Base-by-base conservation (phyloP, 306 rosid genomes). In the Coriaria nepalensis region DNA sequence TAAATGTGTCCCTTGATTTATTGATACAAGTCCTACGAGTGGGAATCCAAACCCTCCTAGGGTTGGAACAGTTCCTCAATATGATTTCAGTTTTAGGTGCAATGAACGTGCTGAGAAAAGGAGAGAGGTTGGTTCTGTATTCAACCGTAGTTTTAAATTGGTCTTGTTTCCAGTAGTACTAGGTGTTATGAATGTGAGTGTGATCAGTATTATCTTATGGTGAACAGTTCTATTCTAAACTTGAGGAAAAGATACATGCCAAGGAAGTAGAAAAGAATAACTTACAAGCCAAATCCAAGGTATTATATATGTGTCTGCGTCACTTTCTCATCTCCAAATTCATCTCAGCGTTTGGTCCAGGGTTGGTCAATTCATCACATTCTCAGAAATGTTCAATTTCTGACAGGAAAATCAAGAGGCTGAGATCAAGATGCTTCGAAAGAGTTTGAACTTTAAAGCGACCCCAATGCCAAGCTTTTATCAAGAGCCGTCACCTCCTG, bases 211-310 rank as follows among this genome's bases (percentile, higher is more conserved):
- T 37, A 13, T 74, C 39, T 53, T 57, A 61, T 79, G 41, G 55
- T 63, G 66, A 67, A 57, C 86, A 92, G 99, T 92, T 85, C 70
- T 92, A 92, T 64, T 41, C 93, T 50, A 82, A 92, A 68, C 93
- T 92, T 6, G 99, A 86, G 78, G 99, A 92, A 69, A 92, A 80
- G 79, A 82, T 76, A 76, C 94, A 86, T 49, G 99, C 94, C 12
- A 92, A 82, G 80, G 96, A 92, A 72, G 73, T 57, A 49, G 99
- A 92, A 71, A 71, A 82, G 77, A 92, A 59, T 68, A 71, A 71
- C 63, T 45, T 86, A 60, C 96, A 92, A 74, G 99, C 94, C 42
- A 82, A 92, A 58, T 71, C 93, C 37, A 86, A 92, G 99, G 99
- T 92, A 57, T 52, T 72, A 49, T 12, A 37, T 47, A 50, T 55